A percentile compares a stretch with the other conserved stretches of the same genome.
These are phyloP conservation scores for Vitis riparia DNA, from an alignment of 164 flowering plant species.

Conservation along the genomic window DNA sequence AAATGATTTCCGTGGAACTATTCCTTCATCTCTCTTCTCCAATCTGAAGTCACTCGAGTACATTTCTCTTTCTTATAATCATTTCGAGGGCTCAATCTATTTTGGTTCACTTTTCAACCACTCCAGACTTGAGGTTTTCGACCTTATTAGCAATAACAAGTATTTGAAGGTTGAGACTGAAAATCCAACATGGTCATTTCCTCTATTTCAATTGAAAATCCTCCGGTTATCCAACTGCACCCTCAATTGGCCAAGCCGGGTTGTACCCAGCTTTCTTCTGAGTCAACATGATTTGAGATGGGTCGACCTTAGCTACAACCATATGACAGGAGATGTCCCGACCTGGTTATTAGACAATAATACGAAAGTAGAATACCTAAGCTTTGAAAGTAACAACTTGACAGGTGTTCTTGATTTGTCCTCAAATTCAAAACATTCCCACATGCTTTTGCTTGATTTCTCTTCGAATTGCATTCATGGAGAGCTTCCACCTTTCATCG, in stretches of 20 bases:
- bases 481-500: neutral
- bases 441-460: neutral
- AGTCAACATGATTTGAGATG: conserved; percentile 5
- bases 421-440: neutral
- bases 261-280: conserved; percentile 13
- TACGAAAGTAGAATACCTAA: neutral
- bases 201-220: too few species aligned
- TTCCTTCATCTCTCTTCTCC: neutral
- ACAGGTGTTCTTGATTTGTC: conserved; percentile 8
- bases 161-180: too few species aligned
- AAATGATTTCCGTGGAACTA: neutral
- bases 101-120: conserved; percentile 1
- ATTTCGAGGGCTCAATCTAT: neutral
- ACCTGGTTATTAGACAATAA: conserved; percentile 24
- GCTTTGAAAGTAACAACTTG: neutral
- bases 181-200: too few species aligned
- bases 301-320: conserved; percentile 4
- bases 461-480: conserved; percentile 12
- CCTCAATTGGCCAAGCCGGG: too few species aligned
- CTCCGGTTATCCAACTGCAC: too few species aligned
- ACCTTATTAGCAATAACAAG: neutral
- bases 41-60: neutral
- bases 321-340: conserved; percentile 10
- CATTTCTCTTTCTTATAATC: neutral
- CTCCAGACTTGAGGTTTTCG: neutral